A percentile compares a stretch with the other conserved stretches of the same genome.
These are phyloP conservation scores for Artemisia argyi DNA, from an alignment of 129 eudicot genomes.

Conservation along the genomic window DNA sequence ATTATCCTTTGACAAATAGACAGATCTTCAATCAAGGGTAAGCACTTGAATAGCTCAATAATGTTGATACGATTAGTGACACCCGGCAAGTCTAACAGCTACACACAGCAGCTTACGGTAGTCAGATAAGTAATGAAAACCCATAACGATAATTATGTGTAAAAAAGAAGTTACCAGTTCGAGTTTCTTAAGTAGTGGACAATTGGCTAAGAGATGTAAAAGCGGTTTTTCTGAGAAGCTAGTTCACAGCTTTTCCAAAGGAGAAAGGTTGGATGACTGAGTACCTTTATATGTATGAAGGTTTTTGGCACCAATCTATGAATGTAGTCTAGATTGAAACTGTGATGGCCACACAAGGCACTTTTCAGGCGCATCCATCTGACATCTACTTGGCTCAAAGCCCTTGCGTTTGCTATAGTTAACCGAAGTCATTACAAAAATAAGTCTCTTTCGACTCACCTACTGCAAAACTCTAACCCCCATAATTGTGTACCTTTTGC, in stretches of 20 bases:
- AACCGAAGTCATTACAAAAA: constrained; percentile 12
- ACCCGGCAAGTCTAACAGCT: no score
- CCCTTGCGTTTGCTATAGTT: constrained; percentile 33
- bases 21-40: no score
- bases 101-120: no score
- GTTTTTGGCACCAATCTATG: constrained; percentile 41
- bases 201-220: no score
- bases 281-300: constrained; percentile 32
- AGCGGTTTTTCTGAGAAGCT: no score
- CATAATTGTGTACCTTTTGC: constrained; percentile 34
- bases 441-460: constrained; percentile 27
- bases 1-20: no score
- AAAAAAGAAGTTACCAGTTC: no score
- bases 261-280: constrained; percentile 35
- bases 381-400: constrained; percentile 42
- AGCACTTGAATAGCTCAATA: no score
- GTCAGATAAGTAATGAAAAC: no score
- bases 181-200: no score
- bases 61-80: no score
- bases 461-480: constrained; percentile 31
- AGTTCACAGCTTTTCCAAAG: constrained; percentile 17
- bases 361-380: constrained; percentile 25
- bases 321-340: constrained; percentile 16
- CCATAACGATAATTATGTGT: no score
- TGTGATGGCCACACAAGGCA: constrained; percentile 28